Conservation (phyloP, 805 yeast species). For the Komagataella kurtzmanii region DNA sequence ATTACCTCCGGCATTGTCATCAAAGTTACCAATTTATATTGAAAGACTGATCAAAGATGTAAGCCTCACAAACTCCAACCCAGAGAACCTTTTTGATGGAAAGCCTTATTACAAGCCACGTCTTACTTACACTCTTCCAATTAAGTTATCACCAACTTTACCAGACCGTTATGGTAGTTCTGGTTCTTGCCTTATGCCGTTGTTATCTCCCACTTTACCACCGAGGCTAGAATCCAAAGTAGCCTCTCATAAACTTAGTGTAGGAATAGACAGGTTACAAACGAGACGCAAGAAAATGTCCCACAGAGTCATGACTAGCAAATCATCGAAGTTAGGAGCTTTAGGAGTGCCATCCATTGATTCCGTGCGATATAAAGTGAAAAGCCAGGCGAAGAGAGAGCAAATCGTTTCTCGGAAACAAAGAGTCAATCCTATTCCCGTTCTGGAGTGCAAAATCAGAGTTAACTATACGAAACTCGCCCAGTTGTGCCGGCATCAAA, state of each 20-base stretch:
- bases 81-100: neutral
- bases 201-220: conserved; percentile 1
- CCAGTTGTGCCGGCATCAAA: neutral
- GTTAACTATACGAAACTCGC: neutral
- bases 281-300: neutral
- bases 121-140: neutral
- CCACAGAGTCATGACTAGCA: neutral
- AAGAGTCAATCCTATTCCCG: neutral
- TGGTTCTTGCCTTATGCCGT: neutral
- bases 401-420: neutral
- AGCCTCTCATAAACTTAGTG: neutral
- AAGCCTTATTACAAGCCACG: neutral
- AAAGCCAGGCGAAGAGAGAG: neutral
- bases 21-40: neutral
- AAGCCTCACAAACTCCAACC: neutral
- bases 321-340: neutral
- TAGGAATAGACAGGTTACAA: neutral
- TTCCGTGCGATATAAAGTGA: neutral
- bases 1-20: neutral
- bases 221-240: neutral
- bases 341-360: neutral
- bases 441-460: neutral
- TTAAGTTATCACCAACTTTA: neutral
- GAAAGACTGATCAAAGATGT: neutral
- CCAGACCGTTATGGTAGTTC: neutral